A percentile compares a stretch with the other conserved stretches of the same genome.
phyloP scores from a whole-genome alignment of 768 basidiomycete genomes.

The Leccinum boreale region DNA sequence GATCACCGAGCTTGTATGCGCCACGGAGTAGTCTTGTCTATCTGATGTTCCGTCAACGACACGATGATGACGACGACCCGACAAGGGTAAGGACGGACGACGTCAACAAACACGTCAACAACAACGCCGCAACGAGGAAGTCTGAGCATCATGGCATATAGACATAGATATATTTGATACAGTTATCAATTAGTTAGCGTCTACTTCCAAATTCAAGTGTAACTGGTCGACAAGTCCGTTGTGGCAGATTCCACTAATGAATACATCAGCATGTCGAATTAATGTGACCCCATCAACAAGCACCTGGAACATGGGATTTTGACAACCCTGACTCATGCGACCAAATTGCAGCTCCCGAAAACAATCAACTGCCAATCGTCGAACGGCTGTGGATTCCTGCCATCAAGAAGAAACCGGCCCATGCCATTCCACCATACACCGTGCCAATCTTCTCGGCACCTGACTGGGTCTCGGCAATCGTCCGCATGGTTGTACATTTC shows the following conservation, averaged over 20 bases:
- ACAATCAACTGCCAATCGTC: neutral
- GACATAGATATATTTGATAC: neutral
- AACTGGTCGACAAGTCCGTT: neutral
- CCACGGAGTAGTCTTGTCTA: neutral
- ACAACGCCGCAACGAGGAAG: too few relatives aligned
- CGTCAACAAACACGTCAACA: too few relatives aligned
- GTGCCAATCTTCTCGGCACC: neutral
- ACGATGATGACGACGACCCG: too few relatives aligned
- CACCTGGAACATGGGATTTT: neutral
- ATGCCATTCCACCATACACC: neutral
- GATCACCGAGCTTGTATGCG: neutral
- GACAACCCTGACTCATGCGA: neutral
- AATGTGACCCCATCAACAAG: neutral
- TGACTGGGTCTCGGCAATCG: neutral
- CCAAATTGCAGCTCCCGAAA: neutral
- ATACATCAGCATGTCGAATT: neutral
- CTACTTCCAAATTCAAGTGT: neutral
- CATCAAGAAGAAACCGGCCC: neutral
- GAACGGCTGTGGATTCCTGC: neutral
- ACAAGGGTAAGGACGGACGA: too few relatives aligned
- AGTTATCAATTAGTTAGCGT: too few relatives aligned
- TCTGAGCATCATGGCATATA: too few relatives aligned
- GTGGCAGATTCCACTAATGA: neutral
- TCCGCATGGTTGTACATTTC: neutral
- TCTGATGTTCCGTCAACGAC: neutral